A percentile compares a stretch with the other conserved stretches of the same genome.
phyloP scores from a whole-genome alignment of 768 basidiomycete genomes.

The Suillus clintonianus region DNA sequence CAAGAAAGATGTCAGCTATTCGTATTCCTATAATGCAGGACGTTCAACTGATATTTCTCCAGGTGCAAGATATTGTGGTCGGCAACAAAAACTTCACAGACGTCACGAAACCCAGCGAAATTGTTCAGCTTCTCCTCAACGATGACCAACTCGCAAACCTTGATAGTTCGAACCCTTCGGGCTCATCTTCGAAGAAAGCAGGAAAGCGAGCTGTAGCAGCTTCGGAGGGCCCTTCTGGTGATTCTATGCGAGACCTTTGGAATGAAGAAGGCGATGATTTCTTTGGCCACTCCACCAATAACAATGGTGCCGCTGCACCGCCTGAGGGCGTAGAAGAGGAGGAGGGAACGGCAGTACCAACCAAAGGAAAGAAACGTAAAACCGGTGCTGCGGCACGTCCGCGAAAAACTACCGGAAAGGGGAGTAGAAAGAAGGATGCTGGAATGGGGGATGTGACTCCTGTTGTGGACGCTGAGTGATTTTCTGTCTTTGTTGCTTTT shows the following conservation, averaged over 20 bases:
- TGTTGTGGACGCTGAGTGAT: constrained; percentile 29
- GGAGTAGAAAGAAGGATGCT: constrained; percentile 32
- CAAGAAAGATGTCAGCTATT: constrained; percentile 83
- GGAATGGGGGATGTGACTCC: constrained; percentile 22
- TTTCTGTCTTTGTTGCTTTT: constrained; percentile 12
- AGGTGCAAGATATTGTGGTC: constrained; percentile 99
- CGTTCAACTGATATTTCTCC: constrained; percentile 6
- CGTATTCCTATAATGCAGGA: neutral
- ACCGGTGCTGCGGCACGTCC: constrained; percentile 22
- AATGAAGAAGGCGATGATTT: constrained; percentile 88
- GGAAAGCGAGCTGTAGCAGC: constrained; percentile 37
- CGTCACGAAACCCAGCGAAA: constrained; percentile 92
- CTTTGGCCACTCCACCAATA: constrained; percentile 59
- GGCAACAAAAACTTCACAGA: constrained; percentile 96
- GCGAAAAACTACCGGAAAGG: constrained; percentile 35
- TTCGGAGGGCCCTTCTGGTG: constrained; percentile 35
- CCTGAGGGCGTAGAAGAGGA: constrained; percentile 34
- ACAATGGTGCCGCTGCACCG: constrained; percentile 12
- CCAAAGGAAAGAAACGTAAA: constrained; percentile 37
- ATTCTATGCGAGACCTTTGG: constrained; percentile 67
- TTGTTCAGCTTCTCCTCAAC: constrained; percentile 90
- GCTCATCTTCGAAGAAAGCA: constrained; percentile 36
- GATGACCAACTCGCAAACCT: constrained; percentile 88
- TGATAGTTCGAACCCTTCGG: constrained; percentile 45
- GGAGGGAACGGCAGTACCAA: constrained; percentile 20